Base-by-base conservation (phyloP, 495 filamentous ascomycete species). In the Letharia lupina region DNA sequence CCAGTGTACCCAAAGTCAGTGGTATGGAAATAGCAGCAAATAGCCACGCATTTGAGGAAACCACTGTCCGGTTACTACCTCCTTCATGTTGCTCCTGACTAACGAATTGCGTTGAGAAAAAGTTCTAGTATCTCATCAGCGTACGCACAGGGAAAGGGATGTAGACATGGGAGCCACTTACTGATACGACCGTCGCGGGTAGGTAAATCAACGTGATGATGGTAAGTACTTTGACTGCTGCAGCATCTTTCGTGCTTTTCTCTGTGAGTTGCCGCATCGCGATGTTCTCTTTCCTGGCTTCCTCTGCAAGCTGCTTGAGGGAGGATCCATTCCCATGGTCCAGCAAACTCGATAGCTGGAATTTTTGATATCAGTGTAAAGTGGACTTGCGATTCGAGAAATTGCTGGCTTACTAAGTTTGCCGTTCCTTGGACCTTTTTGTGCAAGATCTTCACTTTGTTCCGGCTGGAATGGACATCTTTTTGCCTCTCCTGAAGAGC, bases 41-140 rank as follows among this genome's bases (percentile, higher is more conserved):
- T 35, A 73, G 67, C 74, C 71, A 76, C 2, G 72, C 64, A 20
- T 69, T 70, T 33, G 48, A 40, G 18, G 47, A 20, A 2, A 68
- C 35, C 2, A 68, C 62, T 6, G 63, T n/a, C 5, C 13, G 47
- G 59, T 40, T 47, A 42, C 35, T 44, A 48, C 57, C 31, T 69
- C 65, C 41, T 61, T 60, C 52, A 62, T 67, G 20, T 65, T 64
- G 37, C 62, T 68, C 52, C 65, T 61, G 52, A 65, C 65, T 54
- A 2, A 78, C 70, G 44, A 77, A 75, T 60, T 75, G 65, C 2
- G 69, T 78, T 4, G 76, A 78, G 47, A 78, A 78, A 47, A 78
- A 76, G 35, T 71, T 74, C 76, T 78, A 47, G 16, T 15, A 23
- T 13, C 4, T 41, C 33, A 64, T 68, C 15, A 69, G 65, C n/a